Percentiles rank a stretch among this genome's conserved stretches.
Evolutionary conservation across 2,329 filamentous ascomycete species (phyloP).

Genomic region (Pyrenophora graminea): DNA sequence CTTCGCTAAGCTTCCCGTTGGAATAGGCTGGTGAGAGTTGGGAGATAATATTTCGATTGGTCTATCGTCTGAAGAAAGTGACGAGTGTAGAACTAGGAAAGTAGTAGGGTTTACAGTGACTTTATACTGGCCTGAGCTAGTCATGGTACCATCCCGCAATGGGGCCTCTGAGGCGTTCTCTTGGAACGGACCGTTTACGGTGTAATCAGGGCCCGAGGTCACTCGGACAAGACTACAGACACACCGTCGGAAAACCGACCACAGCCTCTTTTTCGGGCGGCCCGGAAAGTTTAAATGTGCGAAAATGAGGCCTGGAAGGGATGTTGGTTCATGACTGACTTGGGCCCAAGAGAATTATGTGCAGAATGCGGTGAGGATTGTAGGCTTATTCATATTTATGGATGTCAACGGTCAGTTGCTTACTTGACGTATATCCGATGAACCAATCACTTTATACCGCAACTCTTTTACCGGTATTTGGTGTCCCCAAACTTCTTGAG

Average conservation of each 20-base stretch:
- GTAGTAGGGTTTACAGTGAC: slow-evolving; percentile 1
- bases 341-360: not conserved
- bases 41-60: not conserved
- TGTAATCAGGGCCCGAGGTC: slow-evolving; percentile 15
- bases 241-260: slow-evolving; percentile 11
- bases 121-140: slow-evolving; percentile 18
- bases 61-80: not conserved
- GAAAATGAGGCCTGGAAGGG: not conserved
- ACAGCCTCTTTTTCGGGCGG: slow-evolving; percentile 3
- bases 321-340: not conserved
- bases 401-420: slow-evolving; percentile 18
- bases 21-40: not conserved
- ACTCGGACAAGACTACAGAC: slow-evolving; percentile 5
- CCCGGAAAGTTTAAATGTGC: not conserved
- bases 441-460: slow-evolving; percentile 8
- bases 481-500: slow-evolving; percentile 3
- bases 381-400: slow-evolving; percentile 11
- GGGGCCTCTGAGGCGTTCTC: slow-evolving; percentile 13
- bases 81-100: not conserved
- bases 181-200: slow-evolving; percentile 12
- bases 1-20: too few relatives aligned
- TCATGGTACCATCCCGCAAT: slow-evolving; percentile 6
- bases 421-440: slow-evolving; percentile 7
- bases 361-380: slow-evolving; percentile 7
- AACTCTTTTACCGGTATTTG: slow-evolving; percentile 11